These are phyloP conservation scores for Hypoxylon sp. DNA, from an alignment of 2,329 filamentous ascomycete genomes.

Conservation along the genomic window DNA sequence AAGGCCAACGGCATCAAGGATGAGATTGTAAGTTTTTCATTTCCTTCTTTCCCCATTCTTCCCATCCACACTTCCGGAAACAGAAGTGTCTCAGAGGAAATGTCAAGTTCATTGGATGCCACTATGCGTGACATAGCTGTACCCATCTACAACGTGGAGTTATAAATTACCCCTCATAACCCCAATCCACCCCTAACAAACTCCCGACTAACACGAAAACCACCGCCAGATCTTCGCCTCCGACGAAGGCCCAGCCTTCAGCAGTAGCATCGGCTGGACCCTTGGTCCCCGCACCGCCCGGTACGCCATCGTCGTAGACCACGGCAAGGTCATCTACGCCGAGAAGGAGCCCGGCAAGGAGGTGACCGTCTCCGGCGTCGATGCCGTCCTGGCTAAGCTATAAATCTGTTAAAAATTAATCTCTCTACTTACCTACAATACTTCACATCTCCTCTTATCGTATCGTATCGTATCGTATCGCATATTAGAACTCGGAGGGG, in stretches of 20 bases:
- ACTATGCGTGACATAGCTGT: slow-evolving; percentile 17
- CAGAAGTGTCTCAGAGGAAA: slow-evolving; percentile 14
- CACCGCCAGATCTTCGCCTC: slow-evolving; percentile 77
- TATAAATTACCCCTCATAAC: slow-evolving; percentile 8
- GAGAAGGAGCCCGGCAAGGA: slow-evolving; percentile 75
- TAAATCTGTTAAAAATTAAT: slow-evolving; percentile 52
- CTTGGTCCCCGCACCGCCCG: slow-evolving; percentile 81
- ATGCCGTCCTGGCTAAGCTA: slow-evolving; percentile 68
- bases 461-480: slow-evolving; percentile 2
- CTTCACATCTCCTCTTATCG: no score
- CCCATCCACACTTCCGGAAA: background rate
- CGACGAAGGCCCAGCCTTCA: slow-evolving; percentile 79
- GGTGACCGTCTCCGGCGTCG: slow-evolving; percentile 63
- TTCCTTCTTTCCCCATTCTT: slow-evolving; percentile 3
- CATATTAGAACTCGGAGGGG: slow-evolving; percentile 6
- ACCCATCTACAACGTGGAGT: background rate
- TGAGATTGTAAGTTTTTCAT: slow-evolving; percentile 68
- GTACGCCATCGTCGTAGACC: slow-evolving; percentile 85
- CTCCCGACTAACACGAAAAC: slow-evolving; percentile 18
- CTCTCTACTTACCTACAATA: background rate
- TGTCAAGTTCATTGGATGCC: slow-evolving; percentile 20
- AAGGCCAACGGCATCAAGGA: slow-evolving; percentile 87
- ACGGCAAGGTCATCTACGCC: slow-evolving; percentile 87
- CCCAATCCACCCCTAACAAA: background rate
- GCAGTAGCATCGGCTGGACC: slow-evolving; percentile 83